Evolutionary conservation across 2,329 filamentous ascomycete genomes (phyloP).

Genomic region (Colletotrichum eremochloae): DNA sequence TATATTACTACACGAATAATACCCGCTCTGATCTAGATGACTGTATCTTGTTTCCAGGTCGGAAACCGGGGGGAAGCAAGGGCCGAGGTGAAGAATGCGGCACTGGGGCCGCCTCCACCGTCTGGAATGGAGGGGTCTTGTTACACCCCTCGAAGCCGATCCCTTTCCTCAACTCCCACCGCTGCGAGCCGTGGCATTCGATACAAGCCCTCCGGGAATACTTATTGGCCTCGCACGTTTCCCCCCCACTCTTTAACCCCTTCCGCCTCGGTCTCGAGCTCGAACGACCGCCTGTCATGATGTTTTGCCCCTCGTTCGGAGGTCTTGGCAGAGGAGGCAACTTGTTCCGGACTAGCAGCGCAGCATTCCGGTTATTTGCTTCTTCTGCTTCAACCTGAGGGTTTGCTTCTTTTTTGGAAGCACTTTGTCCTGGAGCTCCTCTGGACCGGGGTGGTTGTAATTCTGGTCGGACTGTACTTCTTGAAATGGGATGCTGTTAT

Average conservation of each 20-base stretch:
- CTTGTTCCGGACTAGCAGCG: conserved; percentile 10
- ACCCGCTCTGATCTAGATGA: conserved; percentile 18
- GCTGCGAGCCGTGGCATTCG: conserved; percentile 7
- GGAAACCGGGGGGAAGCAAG: conserved; percentile 27
- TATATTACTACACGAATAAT: conserved; percentile 23
- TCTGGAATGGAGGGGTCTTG: conserved; percentile 30
- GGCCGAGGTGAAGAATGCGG: conserved; percentile 12
- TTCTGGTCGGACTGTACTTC: background rate
- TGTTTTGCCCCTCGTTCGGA: conserved; percentile 13
- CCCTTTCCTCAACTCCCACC: background rate
- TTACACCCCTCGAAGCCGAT: conserved; percentile 7
- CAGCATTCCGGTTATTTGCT: conserved; percentile 27
- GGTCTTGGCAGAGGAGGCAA: conserved; percentile 24
- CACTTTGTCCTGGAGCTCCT: background rate
- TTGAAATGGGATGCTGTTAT: conserved; percentile 30
- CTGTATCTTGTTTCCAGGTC: background rate
- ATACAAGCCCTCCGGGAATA: conserved; percentile 15
- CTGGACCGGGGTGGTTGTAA: background rate
- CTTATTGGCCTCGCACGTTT: conserved; percentile 22
- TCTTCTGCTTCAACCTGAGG: background rate
- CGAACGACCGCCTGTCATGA: conserved; percentile 13
- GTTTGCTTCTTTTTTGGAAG: background rate
- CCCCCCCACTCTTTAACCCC: too few species aligned
- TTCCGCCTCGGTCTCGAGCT: conserved; percentile 6
- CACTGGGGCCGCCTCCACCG: conserved; percentile 25